phyloP scores from a whole-genome alignment of 345 rosid species.

The Eucalyptus rudis region DNA sequence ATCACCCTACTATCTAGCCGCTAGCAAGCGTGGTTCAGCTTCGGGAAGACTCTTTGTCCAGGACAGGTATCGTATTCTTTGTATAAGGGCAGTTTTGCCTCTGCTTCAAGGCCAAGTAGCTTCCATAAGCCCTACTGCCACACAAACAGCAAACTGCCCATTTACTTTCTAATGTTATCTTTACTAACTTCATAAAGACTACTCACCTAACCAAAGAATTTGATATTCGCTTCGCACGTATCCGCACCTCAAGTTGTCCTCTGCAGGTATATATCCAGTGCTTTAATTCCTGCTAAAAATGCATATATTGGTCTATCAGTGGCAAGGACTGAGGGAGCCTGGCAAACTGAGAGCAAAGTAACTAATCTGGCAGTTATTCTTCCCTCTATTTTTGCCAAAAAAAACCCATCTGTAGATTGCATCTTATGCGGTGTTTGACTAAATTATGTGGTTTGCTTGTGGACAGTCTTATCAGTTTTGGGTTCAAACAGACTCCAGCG shows the following conservation, averaged over 20 bases:
- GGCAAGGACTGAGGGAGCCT: constrained; percentile 13
- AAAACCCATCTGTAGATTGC: background rate
- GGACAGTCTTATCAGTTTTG: constrained; percentile 23
- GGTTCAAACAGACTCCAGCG: constrained; percentile 19
- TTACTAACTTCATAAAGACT: background rate
- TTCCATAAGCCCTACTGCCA: background rate
- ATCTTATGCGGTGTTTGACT: background rate
- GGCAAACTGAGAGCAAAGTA: constrained; percentile 32
- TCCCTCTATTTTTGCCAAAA: background rate
- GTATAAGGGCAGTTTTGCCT: background rate
- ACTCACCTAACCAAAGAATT: background rate
- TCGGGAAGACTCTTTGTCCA: constrained; percentile 13
- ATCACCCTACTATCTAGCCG: constrained; percentile 12
- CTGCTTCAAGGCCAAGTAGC: background rate
- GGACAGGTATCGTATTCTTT: constrained; percentile 2
- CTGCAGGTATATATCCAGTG: constrained; percentile 10
- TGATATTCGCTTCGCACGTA: too few relatives aligned
- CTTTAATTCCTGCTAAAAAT: constrained; percentile 17
- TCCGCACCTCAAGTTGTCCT: background rate
- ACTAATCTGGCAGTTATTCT: background rate
- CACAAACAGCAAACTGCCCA: background rate
- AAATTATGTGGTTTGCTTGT: background rate
- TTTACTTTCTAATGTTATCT: background rate
- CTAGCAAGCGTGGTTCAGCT: constrained; percentile 10
- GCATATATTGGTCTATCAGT: constrained; percentile 15